Evolutionary conservation across 106 monocot genomes (phyloP).

Genomic region (Phalaenopsis aphrodite): DNA sequence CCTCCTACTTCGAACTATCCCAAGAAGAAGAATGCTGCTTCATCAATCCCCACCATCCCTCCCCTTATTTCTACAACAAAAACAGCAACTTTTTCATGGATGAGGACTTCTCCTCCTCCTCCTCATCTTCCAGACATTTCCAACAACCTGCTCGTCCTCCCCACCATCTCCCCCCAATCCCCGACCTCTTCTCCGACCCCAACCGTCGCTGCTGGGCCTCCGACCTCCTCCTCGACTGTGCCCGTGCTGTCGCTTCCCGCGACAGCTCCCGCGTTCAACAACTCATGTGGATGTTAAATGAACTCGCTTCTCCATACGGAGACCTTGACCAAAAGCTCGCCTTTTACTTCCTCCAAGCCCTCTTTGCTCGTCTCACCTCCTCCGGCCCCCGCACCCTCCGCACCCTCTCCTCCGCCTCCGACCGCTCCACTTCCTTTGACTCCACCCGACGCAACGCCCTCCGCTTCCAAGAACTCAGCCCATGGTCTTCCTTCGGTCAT

Average conservation of each 20-base stretch:
- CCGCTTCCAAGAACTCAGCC: conserved; percentile 71
- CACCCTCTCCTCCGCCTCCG: conserved; percentile 67
- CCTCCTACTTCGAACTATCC: background rate
- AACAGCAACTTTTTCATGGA: conserved; percentile 25
- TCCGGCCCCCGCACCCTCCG: conserved; percentile 53
- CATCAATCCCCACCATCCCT: background rate
- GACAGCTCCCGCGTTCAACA: conserved; percentile 72
- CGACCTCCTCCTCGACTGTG: conserved; percentile 67
- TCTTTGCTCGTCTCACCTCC: conserved; percentile 74
- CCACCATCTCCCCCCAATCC: conserved; percentile 7
- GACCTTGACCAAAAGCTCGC: conserved; percentile 86
- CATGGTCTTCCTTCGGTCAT: conserved; percentile 77
- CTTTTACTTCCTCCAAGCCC: conserved; percentile 74
- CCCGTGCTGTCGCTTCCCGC: conserved; percentile 52
- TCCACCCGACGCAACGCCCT: conserved; percentile 73
- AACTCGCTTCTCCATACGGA: conserved; percentile 85
- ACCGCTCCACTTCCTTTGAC: conserved; percentile 72
- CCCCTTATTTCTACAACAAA: background rate
- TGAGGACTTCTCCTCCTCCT: conserved; percentile 23
- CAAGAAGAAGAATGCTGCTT: conserved; percentile 40
- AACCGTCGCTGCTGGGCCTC: conserved; percentile 53
- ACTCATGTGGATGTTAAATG: conserved; percentile 93
- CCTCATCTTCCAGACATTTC: conserved; percentile 8
- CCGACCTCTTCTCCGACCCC: conserved; percentile 16
- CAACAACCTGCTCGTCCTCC: background rate